phyloP scores from a whole-genome alignment of 768 basidiomycete genomes.

The Butyriboletus loyo region DNA sequence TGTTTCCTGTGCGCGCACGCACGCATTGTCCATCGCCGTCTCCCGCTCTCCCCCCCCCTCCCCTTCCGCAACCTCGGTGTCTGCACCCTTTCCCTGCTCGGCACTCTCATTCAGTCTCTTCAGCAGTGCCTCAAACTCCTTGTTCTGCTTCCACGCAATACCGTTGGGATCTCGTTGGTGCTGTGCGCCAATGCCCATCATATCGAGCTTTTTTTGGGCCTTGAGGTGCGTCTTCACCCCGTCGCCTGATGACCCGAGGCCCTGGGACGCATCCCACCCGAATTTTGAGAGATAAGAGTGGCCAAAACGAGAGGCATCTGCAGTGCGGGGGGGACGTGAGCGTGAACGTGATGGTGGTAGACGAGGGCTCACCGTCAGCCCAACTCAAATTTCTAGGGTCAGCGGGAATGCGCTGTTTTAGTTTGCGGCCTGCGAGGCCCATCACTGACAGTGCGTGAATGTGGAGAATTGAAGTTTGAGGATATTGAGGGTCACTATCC shows the following conservation, averaged over 20 bases:
- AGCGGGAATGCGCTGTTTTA: constrained; percentile 73
- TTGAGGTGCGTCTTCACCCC: constrained; percentile 72
- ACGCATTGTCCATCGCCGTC: constrained; percentile 17
- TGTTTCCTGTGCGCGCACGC: constrained; percentile 21
- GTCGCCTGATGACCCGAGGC: constrained; percentile 68
- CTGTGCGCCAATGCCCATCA: constrained; percentile 81
- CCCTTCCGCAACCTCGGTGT: constrained; percentile 9
- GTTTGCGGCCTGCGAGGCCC: constrained; percentile 77
- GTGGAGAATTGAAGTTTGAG: not conserved
- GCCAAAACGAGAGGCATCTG: constrained; percentile 84
- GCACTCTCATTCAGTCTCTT: constrained; percentile 56
- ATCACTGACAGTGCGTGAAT: constrained; percentile 41
- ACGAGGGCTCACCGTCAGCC: constrained; percentile 62
- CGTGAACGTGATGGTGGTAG: not conserved
- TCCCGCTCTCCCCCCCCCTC: not conserved
- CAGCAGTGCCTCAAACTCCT: constrained; percentile 74
- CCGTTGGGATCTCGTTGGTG: constrained; percentile 65
- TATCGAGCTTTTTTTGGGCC: constrained; percentile 78
- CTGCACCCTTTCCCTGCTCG: constrained; percentile 8
- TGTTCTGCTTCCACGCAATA: constrained; percentile 84
- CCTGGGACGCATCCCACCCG: constrained; percentile 78
- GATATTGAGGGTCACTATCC: not conserved
- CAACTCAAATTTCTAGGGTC: constrained; percentile 83
- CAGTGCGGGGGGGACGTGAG: not conserved
- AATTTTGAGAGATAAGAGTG: constrained; percentile 81